Percentiles rank a stretch among this genome's conserved stretches.
Evolutionary conservation across 257 asterid species (phyloP).

Genomic region (Misopates orontium): DNA sequence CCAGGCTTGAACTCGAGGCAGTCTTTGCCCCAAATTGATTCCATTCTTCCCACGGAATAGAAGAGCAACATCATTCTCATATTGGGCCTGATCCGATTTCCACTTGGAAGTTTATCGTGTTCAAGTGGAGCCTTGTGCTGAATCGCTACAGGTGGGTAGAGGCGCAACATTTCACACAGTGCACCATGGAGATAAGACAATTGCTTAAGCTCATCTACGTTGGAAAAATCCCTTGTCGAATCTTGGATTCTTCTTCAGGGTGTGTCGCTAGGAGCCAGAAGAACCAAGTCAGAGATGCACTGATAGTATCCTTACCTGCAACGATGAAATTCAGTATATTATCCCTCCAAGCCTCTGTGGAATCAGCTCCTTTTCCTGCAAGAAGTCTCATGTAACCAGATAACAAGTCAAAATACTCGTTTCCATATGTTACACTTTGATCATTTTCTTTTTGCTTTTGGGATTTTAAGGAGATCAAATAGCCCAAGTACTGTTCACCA

Average conservation of each 20-base stretch:
- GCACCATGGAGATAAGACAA: slow-evolving; percentile 38
- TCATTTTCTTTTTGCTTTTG: neutral
- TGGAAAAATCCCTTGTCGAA: slow-evolving; percentile 24
- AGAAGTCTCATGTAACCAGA: slow-evolving; percentile 19
- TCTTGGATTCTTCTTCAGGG: slow-evolving; percentile 19
- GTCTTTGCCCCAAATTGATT: slow-evolving; percentile 39
- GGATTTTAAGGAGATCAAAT: slow-evolving; percentile 24
- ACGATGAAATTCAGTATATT: slow-evolving; percentile 27
- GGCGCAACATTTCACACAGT: slow-evolving; percentile 37
- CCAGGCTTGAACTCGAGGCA: slow-evolving; percentile 41
- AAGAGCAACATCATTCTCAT: slow-evolving; percentile 23
- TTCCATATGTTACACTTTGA: neutral
- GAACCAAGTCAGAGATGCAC: slow-evolving; percentile 40
- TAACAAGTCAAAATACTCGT: slow-evolving; percentile 22
- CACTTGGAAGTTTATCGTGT: slow-evolving; percentile 37
- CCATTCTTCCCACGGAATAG: slow-evolving; percentile 41
- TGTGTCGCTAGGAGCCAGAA: slow-evolving; percentile 34
- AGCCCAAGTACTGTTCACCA: neutral
- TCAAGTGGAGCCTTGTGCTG: slow-evolving; percentile 33
- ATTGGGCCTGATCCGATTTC: slow-evolving; percentile 19
- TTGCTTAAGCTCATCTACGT: slow-evolving; percentile 23
- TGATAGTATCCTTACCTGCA: slow-evolving; percentile 40
- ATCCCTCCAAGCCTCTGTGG: slow-evolving; percentile 25
- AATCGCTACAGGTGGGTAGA: slow-evolving; percentile 36
- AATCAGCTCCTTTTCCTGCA: neutral